Base-by-base conservation (phyloP, 345 rosid genomes). In the Raphanus raphanistrum region DNA sequence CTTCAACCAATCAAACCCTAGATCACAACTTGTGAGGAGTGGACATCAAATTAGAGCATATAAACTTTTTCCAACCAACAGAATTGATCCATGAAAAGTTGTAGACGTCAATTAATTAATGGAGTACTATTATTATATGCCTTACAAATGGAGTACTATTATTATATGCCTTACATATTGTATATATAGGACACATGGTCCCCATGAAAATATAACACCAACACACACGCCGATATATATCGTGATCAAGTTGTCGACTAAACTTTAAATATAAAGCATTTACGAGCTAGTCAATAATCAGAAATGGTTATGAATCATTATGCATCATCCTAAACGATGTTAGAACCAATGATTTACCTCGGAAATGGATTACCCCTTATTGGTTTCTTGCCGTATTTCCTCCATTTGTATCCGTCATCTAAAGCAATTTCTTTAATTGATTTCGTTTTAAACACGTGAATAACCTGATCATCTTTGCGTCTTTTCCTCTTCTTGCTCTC, bases 301-400 rank as follows among this genome's bases (percentile, higher is more conserved):
- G 9, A 60, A 60, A 11, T 26, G 12, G 8, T 1, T 26, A 26
- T 60, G n/a, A 76, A 70, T 12, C 21, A 54, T 63, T 48, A 27
- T 11, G 33, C 29, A 50, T 74, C 29, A 50, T 74, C 28, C 16
- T 11, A 17, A 31, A 6, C 16, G 4, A 48, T 66, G 58, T 65
- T 27, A 59, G 11, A 67, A 71, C 27, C 21, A 15, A 65, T 21
- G 6, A 62, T 52, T 66, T 77, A 86, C 89, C 89, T 82, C 7
- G 86, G 89, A 79, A 38, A 67, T 67, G 75, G 71, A 83, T 10
- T 84, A 55, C 81, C 81, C 70, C 7, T 86, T 26, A 84, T 84
- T 28, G 79, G 63, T 70, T 86, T 86, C 69, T 82, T 85, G 65
- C 89, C 89, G 50, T 86, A 86, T 55, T 86, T 86, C 57, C 84